Evolutionary conservation across 345 rosid species (phyloP).

Genomic region (Microcos paniculata): DNA sequence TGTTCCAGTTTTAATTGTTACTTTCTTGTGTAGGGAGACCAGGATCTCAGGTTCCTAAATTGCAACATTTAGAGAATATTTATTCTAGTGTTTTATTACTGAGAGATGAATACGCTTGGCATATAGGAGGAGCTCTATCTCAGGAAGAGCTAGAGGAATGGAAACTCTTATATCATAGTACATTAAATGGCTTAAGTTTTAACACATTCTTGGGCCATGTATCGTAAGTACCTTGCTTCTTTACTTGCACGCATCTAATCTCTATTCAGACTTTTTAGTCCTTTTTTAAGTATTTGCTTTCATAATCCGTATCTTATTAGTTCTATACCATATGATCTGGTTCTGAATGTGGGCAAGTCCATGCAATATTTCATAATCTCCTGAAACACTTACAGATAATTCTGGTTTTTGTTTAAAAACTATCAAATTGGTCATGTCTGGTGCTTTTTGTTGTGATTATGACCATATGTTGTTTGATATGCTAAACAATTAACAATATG

Average conservation of each 20-base stretch:
- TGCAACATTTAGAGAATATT: conserved; percentile 45
- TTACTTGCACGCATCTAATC: not conserved
- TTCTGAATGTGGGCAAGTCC: not conserved
- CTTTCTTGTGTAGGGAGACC: conserved; percentile 42
- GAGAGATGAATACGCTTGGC: conserved; percentile 86
- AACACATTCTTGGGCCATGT: conserved; percentile 77
- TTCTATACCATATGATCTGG: not conserved
- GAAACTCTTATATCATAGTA: conserved; percentile 85
- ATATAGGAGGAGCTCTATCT: conserved; percentile 87
- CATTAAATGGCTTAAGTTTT: conserved; percentile 75
- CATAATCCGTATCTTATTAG: not conserved
- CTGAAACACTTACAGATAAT: not conserved
- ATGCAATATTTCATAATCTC: not conserved
- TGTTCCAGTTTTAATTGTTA: not conserved
- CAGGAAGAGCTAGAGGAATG: conserved; percentile 74
- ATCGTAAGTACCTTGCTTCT: conserved; percentile 48
- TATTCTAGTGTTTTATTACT: conserved; percentile 46
- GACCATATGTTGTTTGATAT: not conserved
- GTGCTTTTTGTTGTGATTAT: not conserved
- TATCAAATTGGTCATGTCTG: not conserved
- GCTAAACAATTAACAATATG: not conserved
- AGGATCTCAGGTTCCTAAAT: conserved; percentile 68
- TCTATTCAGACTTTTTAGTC: not conserved
- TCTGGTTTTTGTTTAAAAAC: not conserved
- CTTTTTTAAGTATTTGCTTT: not conserved